Conservation (phyloP, 192 early-diverging fungal species). For the Rhizophagus prolifer region DNA sequence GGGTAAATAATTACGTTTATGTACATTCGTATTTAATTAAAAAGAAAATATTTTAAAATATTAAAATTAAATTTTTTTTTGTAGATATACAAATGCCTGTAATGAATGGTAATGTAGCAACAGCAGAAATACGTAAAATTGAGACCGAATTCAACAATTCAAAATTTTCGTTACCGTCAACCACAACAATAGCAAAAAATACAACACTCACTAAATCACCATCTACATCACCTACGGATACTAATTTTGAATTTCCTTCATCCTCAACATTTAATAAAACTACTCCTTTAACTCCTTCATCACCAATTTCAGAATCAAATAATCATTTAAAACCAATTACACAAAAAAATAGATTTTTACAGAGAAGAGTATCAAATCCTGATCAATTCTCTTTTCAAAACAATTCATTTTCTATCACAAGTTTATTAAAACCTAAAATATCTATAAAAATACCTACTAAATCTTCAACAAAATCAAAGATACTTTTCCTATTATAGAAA, state of each 20-base stretch:
- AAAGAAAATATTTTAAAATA: too few relatives aligned
- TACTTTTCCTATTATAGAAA: too few relatives aligned
- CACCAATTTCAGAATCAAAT: neutral
- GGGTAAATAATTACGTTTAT: slow-evolving; percentile 22
- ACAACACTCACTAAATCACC: neutral
- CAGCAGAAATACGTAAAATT: slow-evolving; percentile 41
- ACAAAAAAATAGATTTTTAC: neutral
- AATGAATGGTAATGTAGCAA: slow-evolving; percentile 49
- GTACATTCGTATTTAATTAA: too few relatives aligned
- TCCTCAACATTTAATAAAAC: neutral
- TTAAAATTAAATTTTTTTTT: neutral
- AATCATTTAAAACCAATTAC: neutral
- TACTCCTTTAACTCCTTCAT: neutral
- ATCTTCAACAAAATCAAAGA: neutral
- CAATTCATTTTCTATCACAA: neutral
- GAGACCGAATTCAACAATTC: slow-evolving; percentile 28
- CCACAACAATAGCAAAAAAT: too few relatives aligned
- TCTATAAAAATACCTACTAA: neutral
- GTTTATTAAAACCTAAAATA: neutral
- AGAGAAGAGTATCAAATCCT: neutral
- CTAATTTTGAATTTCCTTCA: too few relatives aligned
- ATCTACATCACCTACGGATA: neutral
- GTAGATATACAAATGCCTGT: slow-evolving; percentile 47
- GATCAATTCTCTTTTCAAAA: neutral
- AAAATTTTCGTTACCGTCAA: neutral